Evolutionary conservation across 2,329 filamentous ascomycete species (phyloP).

Genomic region (Trichoderma sp.): DNA sequence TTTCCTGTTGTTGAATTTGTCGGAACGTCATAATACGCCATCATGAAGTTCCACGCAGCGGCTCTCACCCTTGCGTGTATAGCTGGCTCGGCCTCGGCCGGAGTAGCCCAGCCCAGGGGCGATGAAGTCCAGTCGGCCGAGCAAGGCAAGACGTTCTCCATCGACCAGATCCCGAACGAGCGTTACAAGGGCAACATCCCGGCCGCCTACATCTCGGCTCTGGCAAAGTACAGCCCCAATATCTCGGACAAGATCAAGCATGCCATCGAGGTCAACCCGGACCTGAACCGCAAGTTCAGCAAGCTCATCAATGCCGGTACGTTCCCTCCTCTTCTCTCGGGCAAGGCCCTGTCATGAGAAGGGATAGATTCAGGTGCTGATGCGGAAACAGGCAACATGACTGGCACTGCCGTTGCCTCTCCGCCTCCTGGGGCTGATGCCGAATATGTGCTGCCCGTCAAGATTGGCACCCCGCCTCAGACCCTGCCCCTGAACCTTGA

Average conservation of each 20-base stretch:
- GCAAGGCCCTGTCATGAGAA: not conserved
- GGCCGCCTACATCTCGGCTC: constrained; percentile 38
- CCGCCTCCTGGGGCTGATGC: constrained; percentile 49
- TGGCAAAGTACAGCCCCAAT: constrained; percentile 43
- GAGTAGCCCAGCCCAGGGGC: constrained; percentile 3
- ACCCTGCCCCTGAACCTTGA: constrained; percentile 70
- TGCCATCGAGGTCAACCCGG: constrained; percentile 33
- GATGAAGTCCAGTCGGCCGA: not conserved
- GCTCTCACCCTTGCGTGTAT: constrained; percentile 14
- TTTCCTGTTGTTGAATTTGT: not conserved
- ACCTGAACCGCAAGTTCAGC: constrained; percentile 35
- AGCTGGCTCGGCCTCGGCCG: constrained; percentile 19
- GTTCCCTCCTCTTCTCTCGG: not conserved
- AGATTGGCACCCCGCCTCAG: constrained; percentile 60
- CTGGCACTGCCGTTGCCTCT: constrained; percentile 35
- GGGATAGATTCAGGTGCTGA: not conserved
- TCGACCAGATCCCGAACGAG: constrained; percentile 43
- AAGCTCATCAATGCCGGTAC: constrained; percentile 24
- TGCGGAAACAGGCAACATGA: constrained; percentile 27
- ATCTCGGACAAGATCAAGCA: constrained; percentile 37
- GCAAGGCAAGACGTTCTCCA: constrained; percentile 32
- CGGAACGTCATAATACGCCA: constrained; percentile 5
- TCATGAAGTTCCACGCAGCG: constrained; percentile 26
- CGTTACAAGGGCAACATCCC: constrained; percentile 40
- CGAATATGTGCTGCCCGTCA: constrained; percentile 64